Evolutionary conservation across 1,139 yeast species (phyloP).

Genomic region (Dujonia santamariae): DNA sequence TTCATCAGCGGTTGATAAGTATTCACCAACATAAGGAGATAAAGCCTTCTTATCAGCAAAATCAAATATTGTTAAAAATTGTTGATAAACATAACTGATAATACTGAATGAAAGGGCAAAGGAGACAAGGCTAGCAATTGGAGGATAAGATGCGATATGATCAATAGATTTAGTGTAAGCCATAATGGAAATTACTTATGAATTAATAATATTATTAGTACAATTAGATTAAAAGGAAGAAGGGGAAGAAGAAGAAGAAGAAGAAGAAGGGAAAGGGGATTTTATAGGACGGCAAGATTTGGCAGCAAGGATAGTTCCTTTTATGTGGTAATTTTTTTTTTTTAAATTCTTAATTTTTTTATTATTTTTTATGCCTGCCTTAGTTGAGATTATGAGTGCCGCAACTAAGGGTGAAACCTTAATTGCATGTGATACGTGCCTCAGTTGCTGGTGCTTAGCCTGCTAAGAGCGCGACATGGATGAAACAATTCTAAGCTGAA

Average conservation of each 20-base stretch:
- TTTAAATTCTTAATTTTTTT: not conserved
- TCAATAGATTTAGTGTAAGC: slow-evolving; percentile 29
- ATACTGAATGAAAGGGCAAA: slow-evolving; percentile 27
- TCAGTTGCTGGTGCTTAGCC: slow-evolving; percentile 2
- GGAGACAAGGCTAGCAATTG: slow-evolving; percentile 20
- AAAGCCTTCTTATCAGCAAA: slow-evolving; percentile 20
- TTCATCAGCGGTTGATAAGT: slow-evolving; percentile 25
- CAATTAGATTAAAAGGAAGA: not conserved
- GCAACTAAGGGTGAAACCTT: not conserved
- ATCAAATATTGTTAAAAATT: slow-evolving; percentile 13
- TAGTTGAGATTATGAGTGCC: not conserved
- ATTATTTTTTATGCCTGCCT: not conserved
- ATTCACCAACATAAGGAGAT: slow-evolving; percentile 22
- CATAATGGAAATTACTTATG: slow-evolving; percentile 1
- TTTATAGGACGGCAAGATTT: not conserved
- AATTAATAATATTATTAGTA: not conserved
- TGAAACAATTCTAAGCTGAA: too few relatives aligned
- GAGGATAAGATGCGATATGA: slow-evolving; percentile 33
- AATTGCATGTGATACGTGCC: slow-evolving; percentile 1
- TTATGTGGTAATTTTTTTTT: not conserved
- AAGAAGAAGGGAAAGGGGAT: not conserved
- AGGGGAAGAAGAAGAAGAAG: not conserved
- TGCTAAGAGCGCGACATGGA: too few relatives aligned
- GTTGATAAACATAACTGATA: slow-evolving; percentile 21
- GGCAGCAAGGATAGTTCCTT: not conserved